Conservation (phyloP, 805 yeast species). For the Candida koratica region DNA sequence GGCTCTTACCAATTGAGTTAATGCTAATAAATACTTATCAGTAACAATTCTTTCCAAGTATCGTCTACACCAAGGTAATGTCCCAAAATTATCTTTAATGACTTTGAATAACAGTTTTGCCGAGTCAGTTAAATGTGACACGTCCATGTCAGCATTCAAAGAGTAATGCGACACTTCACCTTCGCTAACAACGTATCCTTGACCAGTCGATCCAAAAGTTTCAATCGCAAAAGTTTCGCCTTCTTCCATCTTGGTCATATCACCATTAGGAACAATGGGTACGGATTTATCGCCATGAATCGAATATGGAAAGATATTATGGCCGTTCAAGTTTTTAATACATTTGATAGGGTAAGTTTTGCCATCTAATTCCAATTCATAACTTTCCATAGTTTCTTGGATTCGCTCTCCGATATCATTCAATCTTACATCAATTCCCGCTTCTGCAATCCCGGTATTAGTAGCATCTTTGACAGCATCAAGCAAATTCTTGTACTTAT, state of each 20-base stretch:
- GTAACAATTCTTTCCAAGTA: slow-evolving; percentile 89
- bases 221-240: slow-evolving; percentile 98
- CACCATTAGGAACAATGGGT: slow-evolving; percentile 92
- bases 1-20: slow-evolving; percentile 76
- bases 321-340: slow-evolving; percentile 92
- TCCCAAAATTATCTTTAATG: slow-evolving; percentile 82
- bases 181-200: slow-evolving; percentile 77
- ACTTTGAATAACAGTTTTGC: slow-evolving; percentile 66
- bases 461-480: slow-evolving; percentile 91
- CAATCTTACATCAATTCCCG: slow-evolving; percentile 93
- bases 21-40: slow-evolving; percentile 83
- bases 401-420: slow-evolving; percentile 95
- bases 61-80: slow-evolving; percentile 94
- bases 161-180: slow-evolving; percentile 98
- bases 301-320: slow-evolving; percentile 75
- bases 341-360: slow-evolving; percentile 80
- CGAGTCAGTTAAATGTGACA: slow-evolving; percentile 51
- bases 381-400: slow-evolving; percentile 96
- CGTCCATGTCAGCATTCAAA: slow-evolving; percentile 42
- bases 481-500: slow-evolving; percentile 73
- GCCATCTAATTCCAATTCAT: slow-evolving; percentile 89
- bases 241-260: slow-evolving; percentile 96
- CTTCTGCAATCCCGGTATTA: slow-evolving; percentile 84
- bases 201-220: slow-evolving; percentile 96
- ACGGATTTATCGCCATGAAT: slow-evolving; percentile 96